These are phyloP conservation scores for Clitocybe nebularis DNA, from an alignment of 1,284 basidiomycete species.

Conservation along the genomic window DNA sequence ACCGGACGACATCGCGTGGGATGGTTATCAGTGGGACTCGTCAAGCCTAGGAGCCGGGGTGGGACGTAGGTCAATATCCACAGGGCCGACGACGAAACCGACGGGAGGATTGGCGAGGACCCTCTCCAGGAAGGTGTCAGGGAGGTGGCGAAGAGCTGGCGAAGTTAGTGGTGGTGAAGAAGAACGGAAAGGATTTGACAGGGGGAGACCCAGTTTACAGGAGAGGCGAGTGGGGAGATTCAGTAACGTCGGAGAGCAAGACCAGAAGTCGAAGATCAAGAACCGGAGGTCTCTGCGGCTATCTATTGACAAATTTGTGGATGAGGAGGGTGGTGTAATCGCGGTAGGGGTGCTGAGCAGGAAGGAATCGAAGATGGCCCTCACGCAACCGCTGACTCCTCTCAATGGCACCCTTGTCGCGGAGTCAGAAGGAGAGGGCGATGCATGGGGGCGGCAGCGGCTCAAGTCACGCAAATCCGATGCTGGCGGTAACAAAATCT, in stretches of 20 bases:
- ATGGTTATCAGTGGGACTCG: background rate
- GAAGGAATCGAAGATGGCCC: background rate
- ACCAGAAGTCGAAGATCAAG: conserved; percentile 19
- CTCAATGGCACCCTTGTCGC: background rate
- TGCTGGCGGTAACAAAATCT: conserved; percentile 41
- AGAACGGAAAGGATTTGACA: conserved; percentile 6
- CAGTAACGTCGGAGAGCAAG: conserved; percentile 6
- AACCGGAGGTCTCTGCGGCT: conserved; percentile 24
- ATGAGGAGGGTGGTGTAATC: conserved; percentile 5
- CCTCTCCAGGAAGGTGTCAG: conserved; percentile 48
- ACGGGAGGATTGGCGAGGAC: conserved; percentile 24
- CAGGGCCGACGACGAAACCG: conserved; percentile 6
- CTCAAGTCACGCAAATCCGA: conserved; percentile 18
- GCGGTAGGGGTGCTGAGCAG: conserved; percentile 12
- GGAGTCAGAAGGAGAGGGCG: background rate
- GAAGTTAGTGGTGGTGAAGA: conserved; percentile 3
- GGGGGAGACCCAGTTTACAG: conserved; percentile 31
- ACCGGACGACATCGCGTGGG: conserved; percentile 32
- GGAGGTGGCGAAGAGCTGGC: conserved; percentile 26
- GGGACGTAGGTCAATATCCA: background rate
- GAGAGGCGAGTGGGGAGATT: conserved; percentile 21
- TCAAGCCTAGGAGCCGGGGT: conserved; percentile 6
- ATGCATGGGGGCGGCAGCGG: background rate
- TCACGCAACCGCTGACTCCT: background rate
- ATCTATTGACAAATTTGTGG: conserved; percentile 27